Percentiles rank a stretch among this genome's conserved stretches.
phyloP scores from a whole-genome alignment of 139 green algal genomes.

The Picochlorum sp. region DNA sequence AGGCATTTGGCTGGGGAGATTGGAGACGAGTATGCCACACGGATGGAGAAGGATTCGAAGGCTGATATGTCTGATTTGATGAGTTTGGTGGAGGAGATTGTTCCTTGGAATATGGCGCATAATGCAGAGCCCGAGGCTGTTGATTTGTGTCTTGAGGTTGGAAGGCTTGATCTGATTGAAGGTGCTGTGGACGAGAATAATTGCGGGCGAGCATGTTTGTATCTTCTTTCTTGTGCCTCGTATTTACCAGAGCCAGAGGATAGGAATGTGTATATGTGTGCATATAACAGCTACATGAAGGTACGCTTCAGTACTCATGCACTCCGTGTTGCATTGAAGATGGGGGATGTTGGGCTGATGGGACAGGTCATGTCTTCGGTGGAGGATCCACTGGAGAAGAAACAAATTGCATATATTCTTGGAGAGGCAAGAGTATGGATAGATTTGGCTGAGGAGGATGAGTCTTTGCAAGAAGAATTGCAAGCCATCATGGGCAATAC shows the following conservation, averaged over 20 bases:
- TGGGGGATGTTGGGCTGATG: constrained; percentile 25
- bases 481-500: constrained; percentile 51
- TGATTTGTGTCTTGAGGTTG: constrained; percentile 96
- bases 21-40: constrained; percentile 29
- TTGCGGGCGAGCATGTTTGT: constrained; percentile 76
- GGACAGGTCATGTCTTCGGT: constrained; percentile 22
- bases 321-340: constrained; percentile 55
- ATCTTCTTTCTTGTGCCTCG: constrained; percentile 75
- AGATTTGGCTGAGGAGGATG: constrained; percentile 75
- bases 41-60: not conserved
- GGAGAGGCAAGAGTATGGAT: constrained; percentile 56
- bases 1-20: constrained; percentile 75
- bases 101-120: constrained; percentile 95
- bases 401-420: constrained; percentile 90
- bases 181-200: constrained; percentile 77
- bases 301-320: constrained; percentile 66
- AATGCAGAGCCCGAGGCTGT: constrained; percentile 98
- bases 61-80: constrained; percentile 65
- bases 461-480: constrained; percentile 49
- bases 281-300: constrained; percentile 76
- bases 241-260: constrained; percentile 96
- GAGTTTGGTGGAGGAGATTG: constrained; percentile 81
- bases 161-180: constrained; percentile 67
- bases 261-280: constrained; percentile 58
- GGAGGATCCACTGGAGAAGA: constrained; percentile 38